Evolutionary conservation across 2,329 filamentous ascomycete species (phyloP), one percentile per base, ranked within the genome.

Genomic region (Claviceps paspali): DNA sequence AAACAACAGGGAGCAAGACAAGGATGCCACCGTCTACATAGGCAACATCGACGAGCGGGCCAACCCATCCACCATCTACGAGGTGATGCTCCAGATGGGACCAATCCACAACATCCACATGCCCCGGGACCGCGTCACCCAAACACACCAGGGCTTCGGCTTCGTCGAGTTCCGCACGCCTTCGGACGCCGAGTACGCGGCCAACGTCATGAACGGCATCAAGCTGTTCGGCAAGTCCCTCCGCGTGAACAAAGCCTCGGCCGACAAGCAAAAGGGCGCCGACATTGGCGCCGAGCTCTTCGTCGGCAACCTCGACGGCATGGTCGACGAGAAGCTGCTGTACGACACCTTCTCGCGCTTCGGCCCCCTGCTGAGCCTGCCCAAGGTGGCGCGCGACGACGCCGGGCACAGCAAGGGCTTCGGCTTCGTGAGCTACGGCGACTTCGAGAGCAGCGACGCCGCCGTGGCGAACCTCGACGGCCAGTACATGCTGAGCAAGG

Each of bases 111-210:
- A 96, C 62, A 88, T 98, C 45, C 91, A 98, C 63, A 78, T 98
- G 55, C 91, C 91, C 39, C 94, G 95, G 68, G 91, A 98, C 61
- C 84, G 91, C 58, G 91, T 98, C 49, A 95, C 91, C 33, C 86
- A 95, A 55, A 81, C 79, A 40, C 91, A 98, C 60, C 91, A 96
- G 62, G 91, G 91, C 49, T 98, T 95, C 67, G 91, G 91, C 51
- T 98, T 98, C 62, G 91, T 98, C 60, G 91, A 98, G 62, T 98
- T 95, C 60, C 88, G 86, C 54, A 87, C 82, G 48, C 86, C 94
- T 56, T 79, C 86, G 52, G 91, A 95, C 59, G 91, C 91, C 50
- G 91, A 96, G 57, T 98, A 98, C 64, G 88, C 91, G 17, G 82
- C 86, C 49, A 81, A 88, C 54, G 84, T 95, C 48, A 92, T 96